These are phyloP conservation scores for Starmerella powellii DNA, from an alignment of 805 yeast species.

Conservation along the genomic window DNA sequence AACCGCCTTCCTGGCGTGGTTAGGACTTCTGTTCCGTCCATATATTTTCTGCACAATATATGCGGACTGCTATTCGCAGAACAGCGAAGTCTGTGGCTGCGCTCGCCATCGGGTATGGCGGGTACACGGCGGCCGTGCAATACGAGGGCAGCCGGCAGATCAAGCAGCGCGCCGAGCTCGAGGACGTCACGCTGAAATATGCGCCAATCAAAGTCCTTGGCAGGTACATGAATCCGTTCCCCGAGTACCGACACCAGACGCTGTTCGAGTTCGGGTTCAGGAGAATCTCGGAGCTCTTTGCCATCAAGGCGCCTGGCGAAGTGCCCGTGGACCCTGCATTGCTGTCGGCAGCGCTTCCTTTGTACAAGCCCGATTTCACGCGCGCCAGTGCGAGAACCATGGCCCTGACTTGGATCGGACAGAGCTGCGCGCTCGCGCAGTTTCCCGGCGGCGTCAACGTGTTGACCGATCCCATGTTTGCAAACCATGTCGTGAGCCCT, in stretches of 20 bases:
- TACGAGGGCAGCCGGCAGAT: constrained; percentile 14
- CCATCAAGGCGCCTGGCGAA: constrained; percentile 46
- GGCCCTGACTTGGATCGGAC: constrained; percentile 86
- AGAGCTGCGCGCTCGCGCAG: constrained; percentile 69
- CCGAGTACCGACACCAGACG: constrained; percentile 82
- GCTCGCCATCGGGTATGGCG: constrained; percentile 20
- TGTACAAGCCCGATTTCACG: constrained; percentile 41
- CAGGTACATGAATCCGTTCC: constrained; percentile 79
- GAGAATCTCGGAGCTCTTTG: constrained; percentile 58
- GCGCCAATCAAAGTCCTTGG: constrained; percentile 35
- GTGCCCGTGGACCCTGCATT: constrained; percentile 39
- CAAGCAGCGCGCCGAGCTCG: constrained; percentile 11
- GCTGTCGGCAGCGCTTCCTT: constrained; percentile 48
- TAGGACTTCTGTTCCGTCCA: background rate
- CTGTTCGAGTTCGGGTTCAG: constrained; percentile 71
- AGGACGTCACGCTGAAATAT: constrained; percentile 17
- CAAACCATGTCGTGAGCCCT: constrained; percentile 48
- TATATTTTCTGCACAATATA: background rate
- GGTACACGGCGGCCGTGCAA: constrained; percentile 17
- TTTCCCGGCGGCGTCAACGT: constrained; percentile 53
- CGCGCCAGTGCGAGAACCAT: constrained; percentile 28
- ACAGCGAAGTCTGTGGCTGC: constrained; percentile 5
- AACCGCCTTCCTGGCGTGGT: no score
- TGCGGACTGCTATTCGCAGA: background rate
- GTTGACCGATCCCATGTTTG: constrained; percentile 75